Conservation (phyloP, 257 asterid species). For the Solanum habrochaites region DNA sequence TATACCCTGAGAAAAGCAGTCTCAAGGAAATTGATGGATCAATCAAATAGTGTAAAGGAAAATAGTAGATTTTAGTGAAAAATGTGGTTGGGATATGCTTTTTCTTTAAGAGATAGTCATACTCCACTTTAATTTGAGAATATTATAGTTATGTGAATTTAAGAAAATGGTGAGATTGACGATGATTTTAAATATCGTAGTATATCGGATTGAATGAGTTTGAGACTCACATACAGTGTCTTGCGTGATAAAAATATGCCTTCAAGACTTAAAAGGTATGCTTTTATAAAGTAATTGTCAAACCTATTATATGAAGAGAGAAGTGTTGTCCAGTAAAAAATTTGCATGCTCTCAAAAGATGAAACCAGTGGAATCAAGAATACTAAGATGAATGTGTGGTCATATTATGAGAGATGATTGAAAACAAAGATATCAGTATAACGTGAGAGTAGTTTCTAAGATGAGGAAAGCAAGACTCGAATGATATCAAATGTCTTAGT, state of each 20-base stretch:
- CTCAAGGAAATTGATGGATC: background rate
- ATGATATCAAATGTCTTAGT: background rate
- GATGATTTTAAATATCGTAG: too few species aligned
- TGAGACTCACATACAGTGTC: background rate
- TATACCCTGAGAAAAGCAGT: background rate
- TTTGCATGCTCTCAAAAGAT: too few species aligned
- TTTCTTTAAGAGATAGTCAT: background rate
- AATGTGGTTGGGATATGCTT: background rate
- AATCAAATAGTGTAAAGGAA: background rate
- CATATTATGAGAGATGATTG: background rate
- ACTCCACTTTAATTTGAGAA: background rate
- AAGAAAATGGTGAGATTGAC: background rate
- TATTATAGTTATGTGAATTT: background rate
- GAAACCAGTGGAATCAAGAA: too few species aligned
- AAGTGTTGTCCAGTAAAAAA: too few species aligned
- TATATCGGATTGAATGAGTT: background rate
- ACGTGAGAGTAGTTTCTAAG: background rate
- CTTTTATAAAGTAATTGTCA: too few species aligned
- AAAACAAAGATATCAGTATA: too few species aligned
- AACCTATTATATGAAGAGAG: too few species aligned
- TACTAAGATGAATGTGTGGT: too few species aligned
- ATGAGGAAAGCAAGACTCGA: background rate
- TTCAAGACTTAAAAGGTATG: background rate
- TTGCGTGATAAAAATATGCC: background rate
- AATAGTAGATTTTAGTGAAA: background rate